Conservation (phyloP, 768 basidiomycete genomes). For the Lactarius sanguifluus region DNA sequence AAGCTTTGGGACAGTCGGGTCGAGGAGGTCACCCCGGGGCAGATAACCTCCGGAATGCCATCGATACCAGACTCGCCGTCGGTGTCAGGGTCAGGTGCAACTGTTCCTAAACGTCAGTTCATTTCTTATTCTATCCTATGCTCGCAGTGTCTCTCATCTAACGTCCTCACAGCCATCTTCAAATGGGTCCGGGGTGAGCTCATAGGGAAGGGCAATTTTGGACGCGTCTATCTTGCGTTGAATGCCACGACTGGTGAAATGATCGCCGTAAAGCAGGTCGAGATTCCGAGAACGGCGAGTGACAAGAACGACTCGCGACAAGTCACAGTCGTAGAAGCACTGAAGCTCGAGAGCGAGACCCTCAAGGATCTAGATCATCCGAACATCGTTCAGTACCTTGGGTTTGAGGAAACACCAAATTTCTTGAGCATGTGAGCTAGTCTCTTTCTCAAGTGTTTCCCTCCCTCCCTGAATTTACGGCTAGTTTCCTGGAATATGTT, state of each 20-base stretch:
- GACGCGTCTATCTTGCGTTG: constrained; percentile 91
- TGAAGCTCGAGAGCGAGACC: constrained; percentile 95
- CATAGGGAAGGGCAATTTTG: constrained; percentile 96
- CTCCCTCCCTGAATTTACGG: constrained; percentile 2
- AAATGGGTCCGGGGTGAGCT: constrained; percentile 99
- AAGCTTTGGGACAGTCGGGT: constrained; percentile 94
- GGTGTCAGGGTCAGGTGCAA: constrained; percentile 37
- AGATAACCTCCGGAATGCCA: constrained; percentile 49
- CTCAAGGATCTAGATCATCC: constrained; percentile 96
- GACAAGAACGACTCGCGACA: constrained; percentile 90
- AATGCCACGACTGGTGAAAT: constrained; percentile 97
- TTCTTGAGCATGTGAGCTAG: constrained; percentile 86
- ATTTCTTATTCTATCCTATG: constrained; percentile 9
- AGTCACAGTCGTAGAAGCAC: constrained; percentile 79
- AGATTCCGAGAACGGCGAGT: constrained; percentile 86
- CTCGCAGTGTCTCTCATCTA: constrained; percentile 9
- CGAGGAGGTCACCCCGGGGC: constrained; percentile 87
- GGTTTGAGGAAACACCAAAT: constrained; percentile 85
- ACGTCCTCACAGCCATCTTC: constrained; percentile 65
- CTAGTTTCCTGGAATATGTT: constrained; percentile 96
- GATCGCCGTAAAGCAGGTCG: constrained; percentile 99
- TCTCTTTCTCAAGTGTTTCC: constrained; percentile 11
- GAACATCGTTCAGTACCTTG: constrained; percentile 96
- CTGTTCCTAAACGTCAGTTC: constrained; percentile 61
- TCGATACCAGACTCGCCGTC: constrained; percentile 60